Evolutionary conservation across 1,139 yeast species (phyloP), one percentile per base, ranked within the genome.

Genomic region (Pichiaceae sp.): DNA sequence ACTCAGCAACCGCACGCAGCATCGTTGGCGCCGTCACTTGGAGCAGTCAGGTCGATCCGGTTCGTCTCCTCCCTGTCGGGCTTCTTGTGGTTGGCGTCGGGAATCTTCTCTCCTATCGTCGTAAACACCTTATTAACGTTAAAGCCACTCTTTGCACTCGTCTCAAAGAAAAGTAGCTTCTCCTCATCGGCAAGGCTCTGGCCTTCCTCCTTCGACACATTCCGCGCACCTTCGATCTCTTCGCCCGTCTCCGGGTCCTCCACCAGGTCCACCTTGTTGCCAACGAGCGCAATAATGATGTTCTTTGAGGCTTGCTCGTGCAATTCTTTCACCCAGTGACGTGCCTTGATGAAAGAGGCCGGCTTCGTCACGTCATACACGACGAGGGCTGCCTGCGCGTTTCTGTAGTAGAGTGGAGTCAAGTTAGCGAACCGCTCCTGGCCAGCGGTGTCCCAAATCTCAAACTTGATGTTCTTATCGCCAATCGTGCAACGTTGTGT

Each of bases 391-490:
- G 96, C 95, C 60, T 91, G 97, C n/a, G 98, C 97, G 54, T 91
- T 91, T 56, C 98, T 75, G 66, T 91, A 91, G 62, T 91, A 91
- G 95, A 91, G 84, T 19, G 97, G 98, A 1, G 97, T 97, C 55
- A 91, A 70, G 27, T 93, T 82, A 4, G 97, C 96, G 66, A 91
- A 91, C 45, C 98, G 67, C 60, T 91, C 98, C 63, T 91, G 98
- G 15, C 98, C 98, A 0, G 98, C 98, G 12, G 98, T 91, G 57
- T 91, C 98, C 97, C 97, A 91, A 46, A 91, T 91, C 60, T 91
- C 98, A 61, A 87, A 91, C 59, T 91, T 91, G 56, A 91, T 87
- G 14, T 94, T 84, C 48, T 84, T 76, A 46, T 84, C 87, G 29
- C 93, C 93, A 50, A 91, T 80, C 27, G 89, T 80, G 56, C 96